Percentiles rank a stretch among this genome's conserved stretches.
phyloP scores from a whole-genome alignment of 2,329 filamentous ascomycete species.

The Epichloe sibirici region DNA sequence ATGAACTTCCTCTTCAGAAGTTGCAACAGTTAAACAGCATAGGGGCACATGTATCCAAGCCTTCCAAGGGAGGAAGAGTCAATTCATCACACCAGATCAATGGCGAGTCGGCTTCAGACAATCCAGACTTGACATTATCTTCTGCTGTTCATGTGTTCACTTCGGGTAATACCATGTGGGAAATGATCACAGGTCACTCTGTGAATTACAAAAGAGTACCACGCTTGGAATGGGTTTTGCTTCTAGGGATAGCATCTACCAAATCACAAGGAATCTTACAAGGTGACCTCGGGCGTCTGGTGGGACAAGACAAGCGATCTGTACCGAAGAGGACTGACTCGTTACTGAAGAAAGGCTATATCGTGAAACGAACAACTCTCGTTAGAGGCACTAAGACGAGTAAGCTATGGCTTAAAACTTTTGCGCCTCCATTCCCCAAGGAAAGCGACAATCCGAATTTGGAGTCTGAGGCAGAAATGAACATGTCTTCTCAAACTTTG shows the following conservation, averaged over 20 bases:
- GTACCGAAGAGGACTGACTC: constrained; percentile 49
- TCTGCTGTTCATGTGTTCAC: constrained; percentile 27
- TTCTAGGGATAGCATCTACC: constrained; percentile 44
- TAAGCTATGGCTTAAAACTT: constrained; percentile 47
- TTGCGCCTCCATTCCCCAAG: constrained; percentile 34
- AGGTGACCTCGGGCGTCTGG: constrained; percentile 44
- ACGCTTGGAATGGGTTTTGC: constrained; percentile 44
- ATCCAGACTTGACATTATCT: neutral
- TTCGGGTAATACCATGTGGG: constrained; percentile 46
- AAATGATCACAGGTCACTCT: constrained; percentile 45
- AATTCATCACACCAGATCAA: neutral
- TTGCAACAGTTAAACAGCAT: constrained; percentile 11
- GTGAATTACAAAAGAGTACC: constrained; percentile 47
- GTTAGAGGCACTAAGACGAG: constrained; percentile 48
- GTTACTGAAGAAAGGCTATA: constrained; percentile 47
- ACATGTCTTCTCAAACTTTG: constrained; percentile 26
- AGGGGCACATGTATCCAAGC: neutral
- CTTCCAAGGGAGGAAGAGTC: neutral
- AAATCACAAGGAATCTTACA: constrained; percentile 46
- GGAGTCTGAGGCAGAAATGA: constrained; percentile 21
- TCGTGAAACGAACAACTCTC: constrained; percentile 47
- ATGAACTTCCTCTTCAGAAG: constrained; percentile 27
- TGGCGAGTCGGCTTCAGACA: neutral
- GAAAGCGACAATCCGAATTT: constrained; percentile 15
- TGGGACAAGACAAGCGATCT: constrained; percentile 51